Percentiles rank a stretch among this genome's conserved stretches.
Conservation (phyloP, 73 alveolate genomes). For the Halteria grandinella region DNA sequence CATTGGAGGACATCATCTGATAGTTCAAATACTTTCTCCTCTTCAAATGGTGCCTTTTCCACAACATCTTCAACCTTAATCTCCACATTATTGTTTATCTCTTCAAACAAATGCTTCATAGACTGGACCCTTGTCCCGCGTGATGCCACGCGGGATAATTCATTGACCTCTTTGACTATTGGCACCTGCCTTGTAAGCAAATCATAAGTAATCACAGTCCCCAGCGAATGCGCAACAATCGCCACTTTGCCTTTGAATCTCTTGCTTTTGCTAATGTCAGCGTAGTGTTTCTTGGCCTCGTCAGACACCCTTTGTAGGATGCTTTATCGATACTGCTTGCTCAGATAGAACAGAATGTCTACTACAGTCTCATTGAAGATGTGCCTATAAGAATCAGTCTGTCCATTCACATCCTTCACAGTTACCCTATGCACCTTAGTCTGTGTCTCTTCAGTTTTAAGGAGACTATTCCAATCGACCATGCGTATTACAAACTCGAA, state of each 20-base stretch:
- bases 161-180: too few relatives aligned
- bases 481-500: slow-evolving; percentile 37
- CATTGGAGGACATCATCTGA: too few relatives aligned
- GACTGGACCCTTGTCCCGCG: too few relatives aligned
- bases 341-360: slow-evolving; percentile 39
- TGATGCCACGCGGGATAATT: too few relatives aligned
- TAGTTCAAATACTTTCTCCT: too few relatives aligned
- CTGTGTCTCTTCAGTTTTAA: slow-evolving; percentile 31
- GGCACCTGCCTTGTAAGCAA: slow-evolving; percentile 40
- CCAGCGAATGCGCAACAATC: slow-evolving; percentile 31
- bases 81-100: too few relatives aligned
- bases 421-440: slow-evolving; percentile 34
- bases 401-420: slow-evolving; percentile 31
- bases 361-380: slow-evolving; percentile 53
- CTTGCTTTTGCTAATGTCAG: neutral
- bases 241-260: slow-evolving; percentile 46
- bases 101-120: too few relatives aligned
- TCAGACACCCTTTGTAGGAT: slow-evolving; percentile 5
- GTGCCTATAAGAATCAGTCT: slow-evolving; percentile 38
- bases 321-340: slow-evolving; percentile 12
- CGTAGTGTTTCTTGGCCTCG: slow-evolving; percentile 20
- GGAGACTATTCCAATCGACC: slow-evolving; percentile 46
- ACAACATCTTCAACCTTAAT: too few relatives aligned
- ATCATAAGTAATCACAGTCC: slow-evolving; percentile 52
- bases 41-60: too few relatives aligned